phyloP scores from a whole-genome alignment of 2,329 filamentous ascomycete genomes.

The Aspergillus brunneoviolaceus region DNA sequence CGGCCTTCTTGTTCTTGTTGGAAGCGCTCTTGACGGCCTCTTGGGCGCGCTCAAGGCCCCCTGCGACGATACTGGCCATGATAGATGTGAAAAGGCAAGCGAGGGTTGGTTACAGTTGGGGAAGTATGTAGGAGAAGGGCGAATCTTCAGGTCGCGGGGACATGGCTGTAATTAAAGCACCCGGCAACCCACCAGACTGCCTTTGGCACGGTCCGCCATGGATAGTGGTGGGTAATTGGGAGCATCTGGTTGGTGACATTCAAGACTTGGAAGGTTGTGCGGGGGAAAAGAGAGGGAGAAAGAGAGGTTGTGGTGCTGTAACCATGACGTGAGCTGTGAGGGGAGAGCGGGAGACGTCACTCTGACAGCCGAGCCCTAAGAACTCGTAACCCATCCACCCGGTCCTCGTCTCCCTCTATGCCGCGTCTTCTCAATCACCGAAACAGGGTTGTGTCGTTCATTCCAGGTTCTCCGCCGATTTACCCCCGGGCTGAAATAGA shows the following conservation, averaged over 20 bases:
- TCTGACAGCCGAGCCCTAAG: background rate
- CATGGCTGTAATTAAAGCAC: background rate
- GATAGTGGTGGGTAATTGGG: background rate
- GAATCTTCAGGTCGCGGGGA: background rate
- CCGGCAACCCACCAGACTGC: background rate
- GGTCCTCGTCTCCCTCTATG: background rate
- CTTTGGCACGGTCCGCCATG: background rate
- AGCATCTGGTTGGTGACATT: background rate
- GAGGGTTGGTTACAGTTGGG: background rate
- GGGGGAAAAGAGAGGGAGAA: background rate
- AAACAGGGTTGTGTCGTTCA: background rate
- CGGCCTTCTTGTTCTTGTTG: conserved; percentile 52
- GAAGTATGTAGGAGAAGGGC: background rate
- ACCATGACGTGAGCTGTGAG: conserved; percentile 1
- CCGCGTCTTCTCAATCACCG: background rate
- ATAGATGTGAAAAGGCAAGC: background rate
- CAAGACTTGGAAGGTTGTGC: background rate
- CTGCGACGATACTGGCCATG: conserved; percentile 30
- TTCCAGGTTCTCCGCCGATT: background rate
- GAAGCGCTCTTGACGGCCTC: conserved; percentile 24
- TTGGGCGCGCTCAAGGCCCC: conserved; percentile 32
- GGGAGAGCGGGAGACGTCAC: background rate
- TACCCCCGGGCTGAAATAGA: background rate
- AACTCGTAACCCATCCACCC: background rate
- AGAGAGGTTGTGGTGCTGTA: background rate